Conservation (phyloP, 257 asterid genomes). For the Przewalskia tangutica region DNA sequence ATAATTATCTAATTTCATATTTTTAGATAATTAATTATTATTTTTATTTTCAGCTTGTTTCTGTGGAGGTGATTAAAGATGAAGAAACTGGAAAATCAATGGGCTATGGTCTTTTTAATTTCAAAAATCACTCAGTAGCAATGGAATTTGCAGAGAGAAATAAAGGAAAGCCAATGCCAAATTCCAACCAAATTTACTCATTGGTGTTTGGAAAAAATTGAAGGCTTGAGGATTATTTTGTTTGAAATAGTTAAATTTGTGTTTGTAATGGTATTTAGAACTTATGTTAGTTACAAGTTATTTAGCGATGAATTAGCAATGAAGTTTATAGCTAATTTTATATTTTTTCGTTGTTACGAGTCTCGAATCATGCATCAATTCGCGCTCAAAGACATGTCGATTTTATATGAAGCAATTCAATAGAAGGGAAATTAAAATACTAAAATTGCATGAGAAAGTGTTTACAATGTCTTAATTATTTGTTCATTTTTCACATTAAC, state of each 20-base stretch:
- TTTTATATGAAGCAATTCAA: neutral
- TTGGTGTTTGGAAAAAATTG: too few relatives aligned
- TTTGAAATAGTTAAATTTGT: neutral
- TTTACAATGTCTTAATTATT: neutral
- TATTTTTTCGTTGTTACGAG: too few relatives aligned
- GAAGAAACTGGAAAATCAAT: neutral
- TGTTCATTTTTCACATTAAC: neutral
- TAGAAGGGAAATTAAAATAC: neutral
- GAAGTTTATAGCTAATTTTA: too few relatives aligned
- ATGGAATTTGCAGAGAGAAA: neutral
- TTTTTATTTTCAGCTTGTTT: neutral
- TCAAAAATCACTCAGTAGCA: constrained; percentile 4
- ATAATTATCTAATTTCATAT: neutral
- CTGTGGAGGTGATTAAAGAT: constrained; percentile 4
- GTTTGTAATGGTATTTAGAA: neutral
- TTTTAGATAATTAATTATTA: neutral
- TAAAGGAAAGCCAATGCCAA: constrained; percentile 2
- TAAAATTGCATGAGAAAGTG: neutral
- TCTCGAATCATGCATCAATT: neutral
- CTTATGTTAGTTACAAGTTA: too few relatives aligned
- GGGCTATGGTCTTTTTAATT: constrained; percentile 14
- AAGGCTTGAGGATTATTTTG: neutral
- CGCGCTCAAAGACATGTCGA: too few relatives aligned
- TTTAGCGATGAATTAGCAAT: too few relatives aligned
- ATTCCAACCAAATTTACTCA: neutral